Evolutionary conservation across 202 grass and related monocot species (phyloP).

Genomic region (Saccharum hybrid): DNA sequence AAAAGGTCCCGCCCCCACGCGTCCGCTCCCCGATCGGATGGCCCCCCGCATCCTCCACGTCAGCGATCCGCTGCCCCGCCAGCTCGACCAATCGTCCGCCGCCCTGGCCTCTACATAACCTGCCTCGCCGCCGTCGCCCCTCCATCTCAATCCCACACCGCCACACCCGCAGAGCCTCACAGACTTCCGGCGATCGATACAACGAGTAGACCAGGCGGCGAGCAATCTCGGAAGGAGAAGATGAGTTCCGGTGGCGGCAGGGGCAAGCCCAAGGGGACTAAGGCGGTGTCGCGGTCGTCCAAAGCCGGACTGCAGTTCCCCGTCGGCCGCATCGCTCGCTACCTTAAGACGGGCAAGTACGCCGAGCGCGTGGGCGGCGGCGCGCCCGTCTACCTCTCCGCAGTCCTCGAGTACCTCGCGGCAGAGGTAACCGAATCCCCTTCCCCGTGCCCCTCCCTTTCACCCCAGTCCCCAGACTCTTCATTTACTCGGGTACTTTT

Average conservation of each 20-base stretch:
- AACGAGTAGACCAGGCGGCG: no score
- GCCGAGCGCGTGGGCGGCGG: slow-evolving; percentile 83
- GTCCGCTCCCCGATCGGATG: no score
- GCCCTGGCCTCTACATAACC: no score
- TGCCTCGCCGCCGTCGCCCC: no score
- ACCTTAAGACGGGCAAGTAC: slow-evolving; percentile 90
- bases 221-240: not conserved
- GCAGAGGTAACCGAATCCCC: slow-evolving; percentile 67
- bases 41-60: no score
- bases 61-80: no score
- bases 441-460: not conserved
- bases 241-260: slow-evolving; percentile 72
- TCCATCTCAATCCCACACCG: no score
- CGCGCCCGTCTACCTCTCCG: slow-evolving; percentile 88
- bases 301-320: slow-evolving; percentile 92
- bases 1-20: no score
- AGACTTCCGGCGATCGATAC: no score
- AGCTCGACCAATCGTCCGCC: no score
- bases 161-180: no score
- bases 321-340: slow-evolving; percentile 75
- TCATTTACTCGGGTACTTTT: not conserved
- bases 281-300: slow-evolving; percentile 69
- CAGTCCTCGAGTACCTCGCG: slow-evolving; percentile 94
- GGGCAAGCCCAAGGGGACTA: slow-evolving; percentile 66
- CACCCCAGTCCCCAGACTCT: no score